Conservation (phyloP, 2,329 filamentous ascomycete genomes). For the Fusarium staphyleae region DNA sequence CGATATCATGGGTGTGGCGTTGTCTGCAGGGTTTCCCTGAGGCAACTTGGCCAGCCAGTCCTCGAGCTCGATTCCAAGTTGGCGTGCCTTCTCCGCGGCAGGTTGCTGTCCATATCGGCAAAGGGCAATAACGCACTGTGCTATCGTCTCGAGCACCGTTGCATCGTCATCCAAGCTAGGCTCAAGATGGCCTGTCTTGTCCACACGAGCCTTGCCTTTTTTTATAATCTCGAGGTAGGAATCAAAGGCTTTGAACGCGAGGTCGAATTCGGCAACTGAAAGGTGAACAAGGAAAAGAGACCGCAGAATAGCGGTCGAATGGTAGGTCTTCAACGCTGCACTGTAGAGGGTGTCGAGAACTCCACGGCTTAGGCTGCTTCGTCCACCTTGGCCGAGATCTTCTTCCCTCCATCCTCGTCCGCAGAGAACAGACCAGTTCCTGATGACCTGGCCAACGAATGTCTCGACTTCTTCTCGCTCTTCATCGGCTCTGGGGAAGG, state of each 20-base stretch:
- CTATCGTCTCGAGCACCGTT: conserved; percentile 77
- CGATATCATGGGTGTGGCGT: conserved; percentile 40
- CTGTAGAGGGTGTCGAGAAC: conserved; percentile 90
- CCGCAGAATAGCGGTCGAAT: conserved; percentile 87
- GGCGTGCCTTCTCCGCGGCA: conserved; percentile 80
- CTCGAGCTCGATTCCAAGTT: conserved; percentile 74
- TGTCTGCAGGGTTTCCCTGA: conserved; percentile 41
- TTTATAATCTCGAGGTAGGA: conserved; percentile 90
- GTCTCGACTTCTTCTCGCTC: conserved; percentile 79
- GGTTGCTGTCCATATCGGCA: conserved; percentile 80
- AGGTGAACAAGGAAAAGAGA: conserved; percentile 89
- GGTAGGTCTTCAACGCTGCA: conserved; percentile 90
- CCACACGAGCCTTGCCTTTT: conserved; percentile 81
- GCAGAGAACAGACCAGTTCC: conserved; percentile 85
- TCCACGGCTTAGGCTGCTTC: conserved; percentile 74
- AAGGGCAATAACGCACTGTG: conserved; percentile 79
- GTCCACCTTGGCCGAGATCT: conserved; percentile 83
- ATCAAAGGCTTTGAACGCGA: conserved; percentile 89
- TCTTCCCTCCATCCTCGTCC: conserved; percentile 80
- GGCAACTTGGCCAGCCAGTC: conserved; percentile 73
- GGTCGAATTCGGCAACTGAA: conserved; percentile 86
- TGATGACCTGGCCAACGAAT: conserved; percentile 80
- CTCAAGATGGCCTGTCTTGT: conserved; percentile 77
- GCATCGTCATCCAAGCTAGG: conserved; percentile 79
- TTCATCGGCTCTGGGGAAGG: conserved; percentile 85